These are phyloP conservation scores for Sclerotiophoma versabilis DNA, from an alignment of 2,329 filamentous ascomycete genomes.

Conservation along the genomic window DNA sequence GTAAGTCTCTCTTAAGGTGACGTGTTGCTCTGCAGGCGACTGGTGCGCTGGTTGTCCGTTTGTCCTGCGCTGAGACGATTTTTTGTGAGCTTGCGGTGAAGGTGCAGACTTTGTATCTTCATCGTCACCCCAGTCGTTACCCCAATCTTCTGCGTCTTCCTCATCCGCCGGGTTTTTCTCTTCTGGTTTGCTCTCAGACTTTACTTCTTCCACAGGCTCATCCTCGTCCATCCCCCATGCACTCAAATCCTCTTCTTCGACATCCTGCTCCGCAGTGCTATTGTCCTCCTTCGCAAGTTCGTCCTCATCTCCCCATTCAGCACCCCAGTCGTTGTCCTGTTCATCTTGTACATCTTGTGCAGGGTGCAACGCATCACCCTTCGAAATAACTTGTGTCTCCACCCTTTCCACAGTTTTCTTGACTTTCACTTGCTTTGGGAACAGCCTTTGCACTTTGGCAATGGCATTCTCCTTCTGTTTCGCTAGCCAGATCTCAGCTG, in stretches of 20 bases:
- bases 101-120: conserved; percentile 31
- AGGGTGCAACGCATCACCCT: conserved; percentile 70
- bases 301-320: conserved; percentile 74
- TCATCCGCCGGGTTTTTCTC: conserved; percentile 42
- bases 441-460: conserved; percentile 72
- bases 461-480: conserved; percentile 83
- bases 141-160: conserved; percentile 73
- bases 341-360: conserved; percentile 55
- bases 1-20: conserved; percentile 85
- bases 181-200: conserved; percentile 41
- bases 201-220: conserved; percentile 32
- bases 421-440: conserved; percentile 71
- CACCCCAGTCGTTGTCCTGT: conserved; percentile 73
- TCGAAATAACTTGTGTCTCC: conserved; percentile 80
- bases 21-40: conserved; percentile 59
- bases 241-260: conserved; percentile 58
- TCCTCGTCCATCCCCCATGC: conserved; percentile 57
- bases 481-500: conserved; percentile 83
- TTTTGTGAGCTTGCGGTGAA: conserved; percentile 17
- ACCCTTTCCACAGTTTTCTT: conserved; percentile 79
- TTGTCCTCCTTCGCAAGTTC: conserved; percentile 17
- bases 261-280: conserved; percentile 16
- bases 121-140: conserved; percentile 75
- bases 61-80: conserved; percentile 38
- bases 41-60: conserved; percentile 41